Evolutionary conservation across 768 basidiomycete species (phyloP).

Genomic region (Kwoniella bestiolae): DNA sequence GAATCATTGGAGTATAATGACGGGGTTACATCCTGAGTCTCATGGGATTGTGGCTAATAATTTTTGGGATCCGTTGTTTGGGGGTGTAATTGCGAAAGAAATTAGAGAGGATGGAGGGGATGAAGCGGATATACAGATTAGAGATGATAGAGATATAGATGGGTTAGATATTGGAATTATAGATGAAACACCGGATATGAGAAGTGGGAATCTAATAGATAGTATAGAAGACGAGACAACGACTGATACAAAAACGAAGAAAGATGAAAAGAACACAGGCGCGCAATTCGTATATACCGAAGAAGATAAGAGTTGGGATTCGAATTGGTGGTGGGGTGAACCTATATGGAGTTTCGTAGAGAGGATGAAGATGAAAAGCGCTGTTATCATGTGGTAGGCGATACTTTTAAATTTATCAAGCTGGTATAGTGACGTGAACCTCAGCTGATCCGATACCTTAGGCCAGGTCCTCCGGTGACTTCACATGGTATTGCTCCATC

Average conservation of each 20-base stretch:
- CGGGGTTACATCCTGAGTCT: slow-evolving; percentile 84
- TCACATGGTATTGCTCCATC: slow-evolving; percentile 68
- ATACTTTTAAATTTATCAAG: neutral
- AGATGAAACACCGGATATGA: too few species aligned
- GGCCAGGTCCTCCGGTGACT: slow-evolving; percentile 83
- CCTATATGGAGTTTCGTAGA: slow-evolving; percentile 94
- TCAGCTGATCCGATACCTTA: slow-evolving; percentile 46
- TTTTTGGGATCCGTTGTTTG: slow-evolving; percentile 77
- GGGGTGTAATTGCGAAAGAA: neutral
- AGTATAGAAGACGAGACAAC: slow-evolving; percentile 66
- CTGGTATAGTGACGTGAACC: neutral
- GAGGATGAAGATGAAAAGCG: slow-evolving; percentile 72
- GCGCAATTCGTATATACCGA: slow-evolving; percentile 61
- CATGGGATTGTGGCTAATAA: slow-evolving; percentile 92
- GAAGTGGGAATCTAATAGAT: slow-evolving; percentile 38
- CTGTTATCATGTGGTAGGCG: slow-evolving; percentile 88
- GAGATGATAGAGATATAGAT: neutral
- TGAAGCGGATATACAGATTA: neutral
- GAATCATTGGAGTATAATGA: slow-evolving; percentile 93
- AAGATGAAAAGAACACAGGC: slow-evolving; percentile 5
- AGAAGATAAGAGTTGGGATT: slow-evolving; percentile 66
- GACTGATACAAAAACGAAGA: neutral
- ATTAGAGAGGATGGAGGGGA: neutral
- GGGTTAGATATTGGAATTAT: too few species aligned
- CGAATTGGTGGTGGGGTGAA: slow-evolving; percentile 86